Percentiles rank a stretch among this genome's conserved stretches.
Evolutionary conservation across 257 asterid genomes (phyloP).

Genomic region (Salvia hispanica): DNA sequence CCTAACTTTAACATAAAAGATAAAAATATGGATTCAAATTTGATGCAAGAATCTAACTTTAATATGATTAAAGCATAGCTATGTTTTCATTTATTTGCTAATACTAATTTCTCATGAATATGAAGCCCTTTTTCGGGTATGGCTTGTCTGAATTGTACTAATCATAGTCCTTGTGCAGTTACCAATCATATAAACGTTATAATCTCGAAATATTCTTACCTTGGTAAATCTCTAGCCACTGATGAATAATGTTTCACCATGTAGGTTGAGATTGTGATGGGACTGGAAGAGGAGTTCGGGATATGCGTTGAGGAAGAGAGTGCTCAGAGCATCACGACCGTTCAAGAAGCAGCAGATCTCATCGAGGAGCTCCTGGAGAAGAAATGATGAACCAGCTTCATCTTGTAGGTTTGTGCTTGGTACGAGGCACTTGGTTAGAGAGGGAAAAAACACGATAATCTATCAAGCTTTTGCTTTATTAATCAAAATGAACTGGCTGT

Average conservation of each 20-base stretch:
- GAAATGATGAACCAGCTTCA: conserved; percentile 20
- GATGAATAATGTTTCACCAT: background rate
- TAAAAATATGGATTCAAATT: background rate
- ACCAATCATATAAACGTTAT: background rate
- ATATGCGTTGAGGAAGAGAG: conserved; percentile 88
- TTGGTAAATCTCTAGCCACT: background rate
- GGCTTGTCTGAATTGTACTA: background rate
- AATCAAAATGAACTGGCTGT: conserved; percentile 16
- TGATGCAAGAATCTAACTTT: background rate
- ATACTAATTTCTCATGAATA: background rate
- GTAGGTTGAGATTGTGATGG: conserved; percentile 94
- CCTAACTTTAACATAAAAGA: background rate
- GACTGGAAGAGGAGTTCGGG: conserved; percentile 91
- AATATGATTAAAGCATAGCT: background rate
- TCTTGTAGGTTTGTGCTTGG: conserved; percentile 24
- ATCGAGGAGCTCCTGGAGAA: conserved; percentile 66
- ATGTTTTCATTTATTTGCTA: background rate
- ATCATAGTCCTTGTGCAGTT: background rate
- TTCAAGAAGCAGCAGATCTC: conserved; percentile 90
- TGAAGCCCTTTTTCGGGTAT: background rate
- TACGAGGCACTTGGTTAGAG: background rate
- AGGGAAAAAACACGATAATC: background rate
- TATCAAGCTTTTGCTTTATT: conserved; percentile 18
- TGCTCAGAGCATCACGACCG: conserved; percentile 79
- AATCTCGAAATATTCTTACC: background rate